Conservation (phyloP, 2,329 filamentous ascomycete genomes). For the Clathrospora elynae region DNA sequence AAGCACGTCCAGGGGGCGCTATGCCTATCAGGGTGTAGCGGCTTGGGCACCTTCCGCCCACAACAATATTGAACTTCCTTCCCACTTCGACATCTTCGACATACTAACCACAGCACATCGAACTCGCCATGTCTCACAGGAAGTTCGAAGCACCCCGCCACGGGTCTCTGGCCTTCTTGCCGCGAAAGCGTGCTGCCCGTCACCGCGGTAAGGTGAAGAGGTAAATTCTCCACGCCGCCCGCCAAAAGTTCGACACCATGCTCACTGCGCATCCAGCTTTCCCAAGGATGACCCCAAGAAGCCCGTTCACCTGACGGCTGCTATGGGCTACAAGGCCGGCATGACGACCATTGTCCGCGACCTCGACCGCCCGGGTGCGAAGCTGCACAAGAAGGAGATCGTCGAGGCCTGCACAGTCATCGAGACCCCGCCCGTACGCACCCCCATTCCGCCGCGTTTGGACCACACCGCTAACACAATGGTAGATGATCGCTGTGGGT, state of each 20-base stretch:
- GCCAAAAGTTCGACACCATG: conserved; percentile 24
- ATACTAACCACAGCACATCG: conserved; percentile 46
- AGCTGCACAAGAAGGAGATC: conserved; percentile 84
- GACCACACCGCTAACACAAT: conserved; percentile 35
- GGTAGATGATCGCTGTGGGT: conserved; percentile 98
- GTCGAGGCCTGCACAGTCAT: conserved; percentile 52
- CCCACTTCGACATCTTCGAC: conserved; percentile 35
- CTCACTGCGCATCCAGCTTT: conserved; percentile 67
- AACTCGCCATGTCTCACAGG: conserved; percentile 61
- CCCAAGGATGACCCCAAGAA: conserved; percentile 99
- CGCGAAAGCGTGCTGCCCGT: conserved; percentile 83
- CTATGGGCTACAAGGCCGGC: conserved; percentile 99
- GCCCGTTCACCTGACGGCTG: conserved; percentile 96
- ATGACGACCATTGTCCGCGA: conserved; percentile 99
- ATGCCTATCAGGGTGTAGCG: conserved; percentile 9
- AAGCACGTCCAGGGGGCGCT: conserved; percentile 1
- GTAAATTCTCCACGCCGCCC: conserved; percentile 66
- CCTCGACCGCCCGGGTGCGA: conserved; percentile 97
- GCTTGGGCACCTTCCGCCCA: conserved; percentile 10
- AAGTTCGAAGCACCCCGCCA: conserved; percentile 90
- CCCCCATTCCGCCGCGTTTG: conserved; percentile 61
- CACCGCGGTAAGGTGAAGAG: conserved; percentile 98
- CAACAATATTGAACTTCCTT: conserved; percentile 29
- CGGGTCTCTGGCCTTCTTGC: conserved; percentile 69
- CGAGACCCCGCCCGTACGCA: conserved; percentile 68